These are phyloP conservation scores for Syzygium oleosum DNA, from an alignment of 345 rosid species.

Conservation along the genomic window DNA sequence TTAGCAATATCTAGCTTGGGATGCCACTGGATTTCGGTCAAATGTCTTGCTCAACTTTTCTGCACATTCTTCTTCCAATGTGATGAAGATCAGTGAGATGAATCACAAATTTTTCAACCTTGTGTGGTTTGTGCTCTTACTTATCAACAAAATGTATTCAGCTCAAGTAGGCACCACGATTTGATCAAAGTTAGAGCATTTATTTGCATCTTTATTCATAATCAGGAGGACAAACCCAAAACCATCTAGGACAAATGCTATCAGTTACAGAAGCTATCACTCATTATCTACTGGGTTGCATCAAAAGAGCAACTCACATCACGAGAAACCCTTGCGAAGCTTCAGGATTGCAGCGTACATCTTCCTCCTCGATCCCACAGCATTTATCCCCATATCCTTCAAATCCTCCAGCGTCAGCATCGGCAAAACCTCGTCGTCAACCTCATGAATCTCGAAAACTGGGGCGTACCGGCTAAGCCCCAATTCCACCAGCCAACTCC, in stretches of 20 bases:
- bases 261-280: not conserved
- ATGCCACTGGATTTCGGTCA: not conserved
- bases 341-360: constrained; percentile 57
- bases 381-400: constrained; percentile 75
- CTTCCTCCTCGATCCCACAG: constrained; percentile 73
- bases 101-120: not conserved
- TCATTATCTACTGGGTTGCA: not conserved
- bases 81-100: not conserved
- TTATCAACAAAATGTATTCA: not conserved
- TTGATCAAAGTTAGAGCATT: not conserved
- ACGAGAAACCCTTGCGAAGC: constrained; percentile 58
- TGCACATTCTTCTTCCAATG: not conserved
- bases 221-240: not conserved
- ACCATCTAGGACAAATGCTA: not conserved
- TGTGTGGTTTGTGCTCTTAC: not conserved
- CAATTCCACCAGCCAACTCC: constrained; percentile 49
- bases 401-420: constrained; percentile 70
- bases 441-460: constrained; percentile 68
- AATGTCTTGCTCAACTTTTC: not conserved
- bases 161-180: not conserved
- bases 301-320: constrained; percentile 10
- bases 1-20: not conserved
- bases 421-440: constrained; percentile 65
- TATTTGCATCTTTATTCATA: not conserved
- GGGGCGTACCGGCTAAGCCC: constrained; percentile 68